Evolutionary conservation across 140 eudicot species (phyloP).

Genomic region (Bidens hawaiensis): DNA sequence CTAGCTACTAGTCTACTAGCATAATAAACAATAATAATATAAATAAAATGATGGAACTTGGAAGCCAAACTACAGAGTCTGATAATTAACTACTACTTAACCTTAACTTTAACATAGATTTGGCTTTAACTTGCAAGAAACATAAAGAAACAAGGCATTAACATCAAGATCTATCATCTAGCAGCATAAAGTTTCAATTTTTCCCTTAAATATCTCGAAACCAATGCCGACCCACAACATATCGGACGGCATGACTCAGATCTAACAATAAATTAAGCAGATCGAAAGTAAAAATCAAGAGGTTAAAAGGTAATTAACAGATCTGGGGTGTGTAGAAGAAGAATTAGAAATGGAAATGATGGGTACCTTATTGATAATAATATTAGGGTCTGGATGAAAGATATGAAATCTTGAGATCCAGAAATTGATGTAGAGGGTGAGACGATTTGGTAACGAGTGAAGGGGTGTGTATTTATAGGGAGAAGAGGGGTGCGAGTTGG

Average conservation of each 20-base stretch:
- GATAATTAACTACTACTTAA: neutral
- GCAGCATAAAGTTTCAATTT: neutral
- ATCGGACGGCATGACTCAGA: slow-evolving; percentile 16
- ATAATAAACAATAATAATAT: neutral
- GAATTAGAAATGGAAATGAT: neutral
- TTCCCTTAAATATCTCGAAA: neutral
- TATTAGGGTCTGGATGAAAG: slow-evolving; percentile 13
- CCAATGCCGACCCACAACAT: neutral
- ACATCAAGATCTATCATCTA: slow-evolving; percentile 25
- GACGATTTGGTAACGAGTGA: neutral
- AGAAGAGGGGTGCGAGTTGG: no score
- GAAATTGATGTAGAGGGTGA: slow-evolving; percentile 11
- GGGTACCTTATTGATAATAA: slow-evolving; percentile 8
- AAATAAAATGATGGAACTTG: neutral
- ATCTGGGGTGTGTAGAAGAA: neutral
- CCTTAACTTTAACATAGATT: neutral
- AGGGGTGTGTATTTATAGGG: neutral
- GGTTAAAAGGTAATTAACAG: neutral
- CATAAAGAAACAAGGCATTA: neutral
- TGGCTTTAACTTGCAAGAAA: neutral
- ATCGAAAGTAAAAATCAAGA: neutral
- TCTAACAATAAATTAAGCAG: slow-evolving; percentile 15
- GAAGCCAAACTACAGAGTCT: neutral
- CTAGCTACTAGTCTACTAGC: no score
- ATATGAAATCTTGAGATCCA: slow-evolving; percentile 25